Percentiles rank a stretch among this genome's conserved stretches.
Evolutionary conservation across 371 early-diverging fungal genomes (phyloP).

Genomic region (Smittium culicis): DNA sequence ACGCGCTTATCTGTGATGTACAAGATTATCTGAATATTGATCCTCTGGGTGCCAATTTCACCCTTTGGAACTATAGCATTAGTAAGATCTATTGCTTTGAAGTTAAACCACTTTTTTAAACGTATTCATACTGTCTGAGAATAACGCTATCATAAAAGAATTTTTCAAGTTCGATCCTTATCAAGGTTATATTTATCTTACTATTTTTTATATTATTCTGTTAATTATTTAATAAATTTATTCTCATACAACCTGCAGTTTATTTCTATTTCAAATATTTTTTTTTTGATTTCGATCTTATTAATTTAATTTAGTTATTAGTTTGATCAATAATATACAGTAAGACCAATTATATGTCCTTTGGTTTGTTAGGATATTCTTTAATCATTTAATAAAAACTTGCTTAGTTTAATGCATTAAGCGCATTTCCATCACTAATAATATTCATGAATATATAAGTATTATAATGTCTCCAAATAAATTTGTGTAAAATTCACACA

Average conservation of each 20-base stretch:
- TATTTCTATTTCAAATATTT: background rate
- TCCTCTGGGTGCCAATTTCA: background rate
- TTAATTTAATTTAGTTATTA: no score
- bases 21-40: background rate
- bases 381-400: no score
- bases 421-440: no score
- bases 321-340: no score
- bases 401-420: no score
- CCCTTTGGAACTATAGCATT: background rate
- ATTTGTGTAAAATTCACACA: background rate
- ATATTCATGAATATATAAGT: no score
- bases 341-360: no score
- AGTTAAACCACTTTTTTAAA: background rate
- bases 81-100: background rate
- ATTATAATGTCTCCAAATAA: no score
- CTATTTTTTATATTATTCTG: background rate
- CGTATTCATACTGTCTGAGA: conserved; percentile 1
- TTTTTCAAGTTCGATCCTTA: background rate
- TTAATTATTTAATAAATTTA: background rate
- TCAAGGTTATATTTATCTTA: background rate
- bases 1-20: background rate
- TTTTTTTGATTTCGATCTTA: background rate
- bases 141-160: background rate
- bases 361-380: no score
- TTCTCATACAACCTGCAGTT: background rate